Conservation (phyloP, 371 early-diverging fungal genomes). For the Mortierella sp. region DNA sequence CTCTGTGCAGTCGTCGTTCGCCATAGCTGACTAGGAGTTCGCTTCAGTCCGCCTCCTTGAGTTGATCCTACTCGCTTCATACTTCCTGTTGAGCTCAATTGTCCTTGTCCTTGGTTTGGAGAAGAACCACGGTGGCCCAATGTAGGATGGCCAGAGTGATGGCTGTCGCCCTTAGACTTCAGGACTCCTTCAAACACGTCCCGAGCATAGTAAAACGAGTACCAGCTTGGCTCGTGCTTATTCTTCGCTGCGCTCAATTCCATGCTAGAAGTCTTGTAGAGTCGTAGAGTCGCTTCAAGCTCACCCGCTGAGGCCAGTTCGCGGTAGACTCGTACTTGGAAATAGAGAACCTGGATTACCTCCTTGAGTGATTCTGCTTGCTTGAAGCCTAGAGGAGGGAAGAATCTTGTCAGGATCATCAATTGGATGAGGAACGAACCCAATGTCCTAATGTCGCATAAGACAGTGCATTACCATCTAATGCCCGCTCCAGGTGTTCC, state of each 20-base stretch:
- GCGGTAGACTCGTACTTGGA: conserved; percentile 18
- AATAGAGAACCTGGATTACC: conserved; percentile 33
- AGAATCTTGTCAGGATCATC: not conserved
- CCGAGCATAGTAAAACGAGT: conserved; percentile 32
- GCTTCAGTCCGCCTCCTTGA: conserved; percentile 7
- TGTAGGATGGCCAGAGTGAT: too few relatives aligned
- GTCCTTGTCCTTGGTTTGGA: not conserved
- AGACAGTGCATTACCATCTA: not conserved
- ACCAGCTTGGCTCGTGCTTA: conserved; percentile 40
- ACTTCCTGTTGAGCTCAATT: not conserved
- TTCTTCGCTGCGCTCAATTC: conserved; percentile 8
- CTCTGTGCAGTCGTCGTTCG: not conserved
- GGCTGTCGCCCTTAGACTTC: conserved; percentile 1
- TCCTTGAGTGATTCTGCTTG: conserved; percentile 25
- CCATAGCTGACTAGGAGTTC: conserved; percentile 23
- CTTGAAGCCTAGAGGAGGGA: conserved; percentile 15
- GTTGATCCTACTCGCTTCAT: conserved; percentile 8
- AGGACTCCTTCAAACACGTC: conserved; percentile 36
- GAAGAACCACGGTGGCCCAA: not conserved
- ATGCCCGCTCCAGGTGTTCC: conserved; percentile 9
- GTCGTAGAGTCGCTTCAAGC: conserved; percentile 2
- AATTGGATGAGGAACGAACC: too few relatives aligned
- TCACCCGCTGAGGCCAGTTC: conserved; percentile 8
- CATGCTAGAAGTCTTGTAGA: conserved; percentile 2
- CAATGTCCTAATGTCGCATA: too few relatives aligned